Evolutionary conservation across 352 stramenopile species (phyloP), one percentile per base, ranked within the genome.

Genomic region (Globisporangium heterothallicum): DNA sequence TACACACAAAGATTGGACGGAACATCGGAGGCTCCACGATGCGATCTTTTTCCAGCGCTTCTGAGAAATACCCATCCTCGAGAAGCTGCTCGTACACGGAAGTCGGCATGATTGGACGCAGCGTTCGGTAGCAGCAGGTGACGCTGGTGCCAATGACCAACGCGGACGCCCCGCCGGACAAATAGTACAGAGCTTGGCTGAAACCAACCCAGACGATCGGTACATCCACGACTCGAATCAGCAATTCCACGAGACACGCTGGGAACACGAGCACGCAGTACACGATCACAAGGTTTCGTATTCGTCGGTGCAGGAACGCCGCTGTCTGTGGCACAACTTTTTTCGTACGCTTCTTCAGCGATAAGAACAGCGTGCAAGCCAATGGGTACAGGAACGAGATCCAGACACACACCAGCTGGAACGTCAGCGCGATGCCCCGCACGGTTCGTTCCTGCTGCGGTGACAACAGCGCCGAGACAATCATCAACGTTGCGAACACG

Each of bases 1-100:
- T 93, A 14, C 63, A 81, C n/a, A 93, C 79, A 55, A 93, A 93
- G 25, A 93, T 65, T 0, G 78, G 82, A 9, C 63, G 59, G 26
- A 61, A 58, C 4, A 61, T 59, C 21, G 80, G 80, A 16, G 80
- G 73, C 52, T 78, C 70, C 10, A 80, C 64, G 22, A 73, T 56
- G 7, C 65, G 61, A 29, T 74, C 58, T 3, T 53, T 60, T n/a
- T 72, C 32, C 3, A 72, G 32, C 12, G 68, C 64, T 6, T 75
- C 70, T 4, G 67, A 64, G 32, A 86, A 83, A 45, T 76, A 86
- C 46, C 76, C 79, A 21, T 74, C 64, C 46, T 84, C 68, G 0
- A 88, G 56, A 21, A 88, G 54, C 25, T 87, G 70, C 32, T 88
- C 76, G 42, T 87, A 84, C 2, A 90, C 69, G 1, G 74, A 69